A percentile compares a stretch with the other conserved stretches of the same genome.
Evolutionary conservation across 768 basidiomycete species (phyloP).

Genomic region (Cystoderma amianthinum): DNA sequence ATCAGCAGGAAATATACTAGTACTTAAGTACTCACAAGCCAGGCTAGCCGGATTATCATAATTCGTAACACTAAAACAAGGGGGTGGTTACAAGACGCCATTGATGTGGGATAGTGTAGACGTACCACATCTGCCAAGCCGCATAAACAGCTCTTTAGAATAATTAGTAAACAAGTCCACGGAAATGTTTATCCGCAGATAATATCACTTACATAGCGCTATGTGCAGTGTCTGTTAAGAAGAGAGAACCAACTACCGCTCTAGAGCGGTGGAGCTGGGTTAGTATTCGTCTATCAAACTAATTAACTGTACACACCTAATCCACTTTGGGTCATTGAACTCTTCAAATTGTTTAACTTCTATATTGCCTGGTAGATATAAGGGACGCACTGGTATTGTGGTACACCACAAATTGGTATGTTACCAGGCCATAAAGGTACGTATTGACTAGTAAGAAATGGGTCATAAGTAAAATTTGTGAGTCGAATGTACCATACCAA

Average conservation of each 20-base stretch:
- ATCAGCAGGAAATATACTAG: not conserved
- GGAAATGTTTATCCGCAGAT: constrained; percentile 2
- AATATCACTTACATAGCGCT: constrained; percentile 20
- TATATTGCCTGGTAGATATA: constrained; percentile 1
- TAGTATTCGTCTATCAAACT: not conserved
- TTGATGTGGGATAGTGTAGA: not conserved
- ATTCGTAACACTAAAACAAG: constrained; percentile 20
- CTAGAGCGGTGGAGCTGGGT: constrained; percentile 9
- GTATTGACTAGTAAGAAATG: constrained; percentile 17
- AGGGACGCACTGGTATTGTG: constrained; percentile 22
- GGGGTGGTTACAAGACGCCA: not conserved
- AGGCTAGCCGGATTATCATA: constrained; percentile 22
- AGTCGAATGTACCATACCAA: constrained; percentile 10
- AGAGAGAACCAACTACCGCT: constrained; percentile 19
- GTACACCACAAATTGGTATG: constrained; percentile 33
- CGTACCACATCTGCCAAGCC: constrained; percentile 18
- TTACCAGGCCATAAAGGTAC: constrained; percentile 33
- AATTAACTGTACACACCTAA: constrained; percentile 15
- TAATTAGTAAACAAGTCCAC: not conserved
- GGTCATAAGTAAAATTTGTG: not conserved
- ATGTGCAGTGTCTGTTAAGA: constrained; percentile 25
- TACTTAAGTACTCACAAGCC: constrained; percentile 11
- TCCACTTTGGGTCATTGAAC: constrained; percentile 26
- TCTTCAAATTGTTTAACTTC: constrained; percentile 11
- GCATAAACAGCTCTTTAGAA: constrained; percentile 15